Evolutionary conservation across 345 rosid species (phyloP), one percentile per base, ranked within the genome.

Genomic region (Capsella bursapastoris): DNA sequence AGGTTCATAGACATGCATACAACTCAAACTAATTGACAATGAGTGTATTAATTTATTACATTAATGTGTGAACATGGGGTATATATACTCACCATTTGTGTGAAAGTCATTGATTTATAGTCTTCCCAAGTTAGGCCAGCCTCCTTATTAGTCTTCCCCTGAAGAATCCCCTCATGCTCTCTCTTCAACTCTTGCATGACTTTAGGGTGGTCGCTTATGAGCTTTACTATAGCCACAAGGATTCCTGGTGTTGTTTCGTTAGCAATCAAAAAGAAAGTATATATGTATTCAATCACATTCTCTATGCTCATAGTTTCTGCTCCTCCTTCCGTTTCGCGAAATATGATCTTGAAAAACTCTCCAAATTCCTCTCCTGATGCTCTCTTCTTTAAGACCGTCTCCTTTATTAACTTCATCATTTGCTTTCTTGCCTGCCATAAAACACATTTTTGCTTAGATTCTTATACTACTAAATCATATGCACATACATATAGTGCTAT

Each of bases 51-150:
- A 18, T 18, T 18, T 18, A 18, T 18, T 18, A 18, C 22, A 18
- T 18, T 18, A 18, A 22, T 22, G 25, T 22, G 25, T 22, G 25
- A 22, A 1, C 1, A 22, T 22, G 25, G 25, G 25, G 2, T 3
- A 1, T 18, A 18, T 2, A 47, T 14, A 15, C 58, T 50, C 22
- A 72, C 77, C 77, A 73, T 64, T 0, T 82, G 89, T n/a, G 97
- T 89, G 86, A 91, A 91, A n/a, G 84, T 51, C 95, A 91, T 91
- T 51, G 84, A 80, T 77, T 84, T 87, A 78, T 89, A 91, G 72
- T 91, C 90, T 78, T 83, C 78, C 95, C 97, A 91, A 27, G 89
- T 79, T 28, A 91, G 82, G 15, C 12, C 63, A 0, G 52, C 38
- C 29, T 55, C 47, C 28, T 72, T 53, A 5, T 53, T 22, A 65